A percentile compares a stretch with the other conserved stretches of the same genome.
Evolutionary conservation across 75 land plant species (phyloP).

Genomic region (Selaginella moellendorffii): DNA sequence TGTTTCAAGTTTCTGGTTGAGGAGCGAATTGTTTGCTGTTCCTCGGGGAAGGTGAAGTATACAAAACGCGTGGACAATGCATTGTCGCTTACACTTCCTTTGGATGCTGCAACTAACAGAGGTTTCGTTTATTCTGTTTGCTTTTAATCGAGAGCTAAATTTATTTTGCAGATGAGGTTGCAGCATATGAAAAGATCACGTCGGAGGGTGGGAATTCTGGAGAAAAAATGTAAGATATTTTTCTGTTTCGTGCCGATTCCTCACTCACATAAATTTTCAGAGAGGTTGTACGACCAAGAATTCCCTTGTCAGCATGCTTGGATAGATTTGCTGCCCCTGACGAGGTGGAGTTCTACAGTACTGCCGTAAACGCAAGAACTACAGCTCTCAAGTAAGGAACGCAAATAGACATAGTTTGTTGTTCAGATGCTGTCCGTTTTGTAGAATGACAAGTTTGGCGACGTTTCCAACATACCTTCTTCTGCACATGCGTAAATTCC

Average conservation of each 20-base stretch:
- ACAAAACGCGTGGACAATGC: slow-evolving; percentile 74
- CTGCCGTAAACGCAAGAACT: slow-evolving; percentile 72
- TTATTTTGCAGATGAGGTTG: slow-evolving; percentile 48
- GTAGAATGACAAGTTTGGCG: slow-evolving; percentile 77
- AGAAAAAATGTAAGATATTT: slow-evolving; percentile 53
- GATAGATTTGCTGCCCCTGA: slow-evolving; percentile 77
- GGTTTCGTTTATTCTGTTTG: slow-evolving; percentile 34
- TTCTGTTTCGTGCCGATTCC: not conserved
- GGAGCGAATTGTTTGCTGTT: slow-evolving; percentile 60
- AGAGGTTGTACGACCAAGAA: slow-evolving; percentile 87
- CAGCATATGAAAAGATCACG: slow-evolving; percentile 45
- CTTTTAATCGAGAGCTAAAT: too few relatives aligned
- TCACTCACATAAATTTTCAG: not conserved
- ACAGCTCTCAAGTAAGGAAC: slow-evolving; percentile 84
- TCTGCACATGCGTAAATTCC: slow-evolving; percentile 94
- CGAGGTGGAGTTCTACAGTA: slow-evolving; percentile 87
- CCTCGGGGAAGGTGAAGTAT: slow-evolving; percentile 90
- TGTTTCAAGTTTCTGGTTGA: slow-evolving; percentile 83
- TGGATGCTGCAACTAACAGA: slow-evolving; percentile 70
- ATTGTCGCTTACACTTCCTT: slow-evolving; percentile 44
- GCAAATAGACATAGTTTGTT: too few relatives aligned
- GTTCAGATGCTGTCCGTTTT: slow-evolving; percentile 11
- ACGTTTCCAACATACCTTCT: slow-evolving; percentile 94
- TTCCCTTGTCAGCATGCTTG: slow-evolving; percentile 85
- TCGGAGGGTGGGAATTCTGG: slow-evolving; percentile 47